Evolutionary conservation across 179 eudicot genomes (phyloP), one percentile per base, ranked within the genome.

Genomic region (Pouteria campechiana): DNA sequence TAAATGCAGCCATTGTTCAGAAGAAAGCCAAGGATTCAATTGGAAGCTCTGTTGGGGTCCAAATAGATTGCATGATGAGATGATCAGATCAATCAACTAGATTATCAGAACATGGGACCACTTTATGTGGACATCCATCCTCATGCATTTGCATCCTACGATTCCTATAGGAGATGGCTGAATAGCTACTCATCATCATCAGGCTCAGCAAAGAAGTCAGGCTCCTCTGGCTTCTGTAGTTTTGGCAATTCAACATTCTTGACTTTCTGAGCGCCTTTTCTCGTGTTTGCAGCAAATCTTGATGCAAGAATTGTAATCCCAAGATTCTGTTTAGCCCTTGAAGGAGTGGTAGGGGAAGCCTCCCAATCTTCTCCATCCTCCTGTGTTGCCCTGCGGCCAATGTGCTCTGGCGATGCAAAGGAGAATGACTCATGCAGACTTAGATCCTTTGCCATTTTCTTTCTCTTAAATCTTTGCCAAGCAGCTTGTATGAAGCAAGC

Each of bases 401-500:
- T 58, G 31, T 53, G 49, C 51, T 65, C 88, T 12, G 50, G 55
- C 25, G 49, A 40, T 6, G 59, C 39, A 33, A 82, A 86, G 0
- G 93, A 86, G n/a, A n/a, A n/a, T n/a, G n/a, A n/a, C 22, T 86
- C 84, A 33, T 65, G 37, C 0, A 66, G 33, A 0, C 65, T 49
- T 8, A 78, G 80, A 43, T 64, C 57, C 59, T 59, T 79, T 1
- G 76, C 75, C 51, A 58, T 37, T 55, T 21, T 73, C 21, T 84
- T 66, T 57, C 89, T 78, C 68, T 76, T 78, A 40, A 58, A 61
- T 43, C 89, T 63, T 7, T 83, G 46, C 96, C 96, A 86, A 43
- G 96, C 96, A 25, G 89, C 96, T 50, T 82, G 96, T 23, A 86
- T 72, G 32, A 86, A 86, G 64, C 93, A 82, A 6, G 93, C 85